These are phyloP conservation scores for Phytophthora idaei DNA, from an alignment of 352 stramenopile species.

Conservation along the genomic window DNA sequence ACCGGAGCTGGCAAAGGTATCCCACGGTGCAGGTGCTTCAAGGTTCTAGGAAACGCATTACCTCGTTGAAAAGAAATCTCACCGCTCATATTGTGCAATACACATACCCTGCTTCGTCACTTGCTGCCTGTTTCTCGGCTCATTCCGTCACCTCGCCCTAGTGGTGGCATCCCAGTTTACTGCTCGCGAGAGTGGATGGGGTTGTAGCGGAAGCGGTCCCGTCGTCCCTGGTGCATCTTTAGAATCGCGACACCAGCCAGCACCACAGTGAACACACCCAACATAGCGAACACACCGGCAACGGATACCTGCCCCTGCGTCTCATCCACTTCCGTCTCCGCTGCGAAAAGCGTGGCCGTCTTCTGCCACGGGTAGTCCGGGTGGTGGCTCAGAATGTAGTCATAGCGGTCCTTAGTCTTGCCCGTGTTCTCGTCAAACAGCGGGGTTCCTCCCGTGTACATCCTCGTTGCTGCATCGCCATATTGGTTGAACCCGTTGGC, in stretches of 20 bases:
- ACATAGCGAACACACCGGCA: conserved; percentile 37
- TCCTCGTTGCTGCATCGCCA: conserved; percentile 54
- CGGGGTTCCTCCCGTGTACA: conserved; percentile 80
- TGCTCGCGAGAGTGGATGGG: conserved; percentile 48
- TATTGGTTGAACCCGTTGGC: conserved; percentile 63
- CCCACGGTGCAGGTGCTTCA: background rate
- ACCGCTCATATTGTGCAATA: conserved; percentile 33
- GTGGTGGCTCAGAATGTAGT: conserved; percentile 70
- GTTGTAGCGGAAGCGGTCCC: conserved; percentile 60
- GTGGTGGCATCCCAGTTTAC: conserved; percentile 7
- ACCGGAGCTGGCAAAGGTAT: too few relatives aligned
- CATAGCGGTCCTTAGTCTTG: conserved; percentile 51
- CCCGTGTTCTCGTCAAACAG: conserved; percentile 81
- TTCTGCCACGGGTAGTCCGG: conserved; percentile 64
- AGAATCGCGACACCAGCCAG: conserved; percentile 34
- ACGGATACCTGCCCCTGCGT: conserved; percentile 31
- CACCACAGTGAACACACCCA: conserved; percentile 44
- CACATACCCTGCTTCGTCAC: conserved; percentile 8
- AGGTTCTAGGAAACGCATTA: background rate
- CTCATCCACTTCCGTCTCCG: conserved; percentile 13
- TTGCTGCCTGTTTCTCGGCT: conserved; percentile 9
- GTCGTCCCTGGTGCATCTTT: conserved; percentile 35
- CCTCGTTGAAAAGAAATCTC: conserved; percentile 10
- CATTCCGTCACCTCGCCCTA: conserved; percentile 1
- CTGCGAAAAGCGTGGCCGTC: conserved; percentile 21